phyloP scores from a whole-genome alignment of 2,329 filamentous ascomycete genomes.

The Penicillium sp. region DNA sequence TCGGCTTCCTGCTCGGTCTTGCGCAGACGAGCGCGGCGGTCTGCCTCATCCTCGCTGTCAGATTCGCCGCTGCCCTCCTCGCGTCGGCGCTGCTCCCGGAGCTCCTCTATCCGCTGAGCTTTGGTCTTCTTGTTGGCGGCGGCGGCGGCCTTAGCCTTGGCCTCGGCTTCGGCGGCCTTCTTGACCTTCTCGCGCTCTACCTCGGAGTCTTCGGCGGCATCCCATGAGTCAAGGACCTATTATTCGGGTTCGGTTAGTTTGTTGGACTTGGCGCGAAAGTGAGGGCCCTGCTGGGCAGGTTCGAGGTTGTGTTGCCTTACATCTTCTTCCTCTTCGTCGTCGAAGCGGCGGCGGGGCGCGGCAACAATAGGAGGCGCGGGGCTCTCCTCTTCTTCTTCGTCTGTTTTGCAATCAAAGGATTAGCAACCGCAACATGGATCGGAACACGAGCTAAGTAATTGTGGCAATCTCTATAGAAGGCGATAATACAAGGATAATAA shows the following conservation, averaged over 20 bases:
- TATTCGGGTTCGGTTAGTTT: background rate
- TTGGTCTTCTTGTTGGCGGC: slow-evolving; percentile 90
- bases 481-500: slow-evolving; percentile 26
- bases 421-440: slow-evolving; percentile 1
- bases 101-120: slow-evolving; percentile 79
- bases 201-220: slow-evolving; percentile 94
- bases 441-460: slow-evolving; percentile 8
- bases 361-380: slow-evolving; percentile 49
- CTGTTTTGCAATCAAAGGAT: slow-evolving; percentile 12
- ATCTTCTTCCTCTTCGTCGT: slow-evolving; percentile 87
- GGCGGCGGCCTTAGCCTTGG: slow-evolving; percentile 83
- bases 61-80: slow-evolving; percentile 59
- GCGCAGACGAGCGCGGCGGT: slow-evolving; percentile 71
- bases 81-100: slow-evolving; percentile 62
- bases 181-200: slow-evolving; percentile 92
- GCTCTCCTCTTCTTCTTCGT: slow-evolving; percentile 53
- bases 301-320: slow-evolving; percentile 52
- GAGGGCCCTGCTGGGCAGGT: background rate
- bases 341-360: slow-evolving; percentile 67
- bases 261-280: background rate
- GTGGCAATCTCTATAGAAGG: background rate
- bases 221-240: slow-evolving; percentile 93
- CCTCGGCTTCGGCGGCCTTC: slow-evolving; percentile 81
- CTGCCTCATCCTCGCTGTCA: slow-evolving; percentile 68
- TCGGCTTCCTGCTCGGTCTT: slow-evolving; percentile 84